Conservation (phyloP, 495 filamentous ascomycete genomes). For the Gamarada debralockiae region DNA sequence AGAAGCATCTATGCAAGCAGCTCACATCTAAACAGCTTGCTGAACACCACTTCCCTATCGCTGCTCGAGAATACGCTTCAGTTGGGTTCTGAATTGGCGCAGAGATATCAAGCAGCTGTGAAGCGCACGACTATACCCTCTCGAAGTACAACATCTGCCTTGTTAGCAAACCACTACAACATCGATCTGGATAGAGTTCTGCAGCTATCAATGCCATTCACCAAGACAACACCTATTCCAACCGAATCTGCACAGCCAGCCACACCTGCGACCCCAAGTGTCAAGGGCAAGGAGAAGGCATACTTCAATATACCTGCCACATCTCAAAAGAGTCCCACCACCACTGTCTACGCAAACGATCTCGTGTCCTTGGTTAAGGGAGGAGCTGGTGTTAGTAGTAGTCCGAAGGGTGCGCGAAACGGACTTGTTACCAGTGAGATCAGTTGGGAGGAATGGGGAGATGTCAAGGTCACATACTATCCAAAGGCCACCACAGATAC, state of each 20-base stretch:
- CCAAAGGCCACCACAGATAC: conserved; percentile 33
- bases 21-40: conserved; percentile 73
- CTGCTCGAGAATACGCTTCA: conserved; percentile 72
- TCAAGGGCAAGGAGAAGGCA: conserved; percentile 72
- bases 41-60: conserved; percentile 78
- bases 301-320: conserved; percentile 19
- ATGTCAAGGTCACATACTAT: conserved; percentile 65
- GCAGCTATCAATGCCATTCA: conserved; percentile 77
- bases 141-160: conserved; percentile 56
- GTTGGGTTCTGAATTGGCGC: conserved; percentile 76
- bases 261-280: conserved; percentile 39
- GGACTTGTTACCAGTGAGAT: not conserved
- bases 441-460: conserved; percentile 65
- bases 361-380: conserved; percentile 58
- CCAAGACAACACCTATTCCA: conserved; percentile 53
- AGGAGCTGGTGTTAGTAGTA: conserved; percentile 26
- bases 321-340: conserved; percentile 34
- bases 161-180: conserved; percentile 86
- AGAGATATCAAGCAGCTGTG: conserved; percentile 85
- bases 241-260: conserved; percentile 38
- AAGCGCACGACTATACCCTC: conserved; percentile 58
- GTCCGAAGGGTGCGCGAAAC: conserved; percentile 14
- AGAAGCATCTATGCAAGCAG: conserved; percentile 95
- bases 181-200: conserved; percentile 88
- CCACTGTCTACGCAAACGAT: conserved; percentile 70